Percentiles rank a stretch among this genome's conserved stretches.
Evolutionary conservation across 805 yeast genomes (phyloP).

Genomic region (Kuraishia piskuri): DNA sequence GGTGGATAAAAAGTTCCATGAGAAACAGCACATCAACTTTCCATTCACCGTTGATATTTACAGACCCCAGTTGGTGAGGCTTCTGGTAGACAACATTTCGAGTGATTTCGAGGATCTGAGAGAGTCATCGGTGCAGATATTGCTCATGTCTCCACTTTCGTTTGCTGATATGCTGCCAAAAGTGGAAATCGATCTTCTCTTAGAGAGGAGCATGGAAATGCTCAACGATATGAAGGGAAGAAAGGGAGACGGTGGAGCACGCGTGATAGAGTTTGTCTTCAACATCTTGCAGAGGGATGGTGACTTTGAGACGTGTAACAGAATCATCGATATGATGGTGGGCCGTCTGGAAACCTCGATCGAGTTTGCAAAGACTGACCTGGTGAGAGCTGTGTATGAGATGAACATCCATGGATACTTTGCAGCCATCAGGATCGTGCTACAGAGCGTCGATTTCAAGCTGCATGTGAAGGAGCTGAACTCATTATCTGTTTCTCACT

Average conservation of each 20-base stretch:
- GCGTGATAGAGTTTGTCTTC: slow-evolving; percentile 45
- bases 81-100: slow-evolving; percentile 52
- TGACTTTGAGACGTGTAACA: slow-evolving; percentile 10
- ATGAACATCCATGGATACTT: slow-evolving; percentile 64
- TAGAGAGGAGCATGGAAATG: slow-evolving; percentile 16
- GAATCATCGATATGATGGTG: slow-evolving; percentile 24
- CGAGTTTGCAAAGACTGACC: slow-evolving; percentile 23
- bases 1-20: slow-evolving; percentile 27
- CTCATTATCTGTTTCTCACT: slow-evolving; percentile 2
- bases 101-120: slow-evolving; percentile 79
- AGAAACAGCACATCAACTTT: slow-evolving; percentile 35
- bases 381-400: slow-evolving; percentile 34
- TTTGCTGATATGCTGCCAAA: slow-evolving; percentile 15
- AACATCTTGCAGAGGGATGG: slow-evolving; percentile 19
- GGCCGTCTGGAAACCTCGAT: slow-evolving; percentile 24
- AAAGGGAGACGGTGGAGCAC: slow-evolving; percentile 74
- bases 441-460: slow-evolving; percentile 13
- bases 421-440: slow-evolving; percentile 40
- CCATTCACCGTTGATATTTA: slow-evolving; percentile 41
- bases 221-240: slow-evolving; percentile 42
- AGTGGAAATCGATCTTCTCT: slow-evolving; percentile 12
- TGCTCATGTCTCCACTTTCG: slow-evolving; percentile 34
- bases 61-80: slow-evolving; percentile 27
- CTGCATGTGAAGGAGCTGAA: slow-evolving; percentile 6
- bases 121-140: slow-evolving; percentile 32